Evolutionary conservation across 768 basidiomycete genomes (phyloP), one percentile per base, ranked within the genome.

Genomic region (Suillus subaureus): DNA sequence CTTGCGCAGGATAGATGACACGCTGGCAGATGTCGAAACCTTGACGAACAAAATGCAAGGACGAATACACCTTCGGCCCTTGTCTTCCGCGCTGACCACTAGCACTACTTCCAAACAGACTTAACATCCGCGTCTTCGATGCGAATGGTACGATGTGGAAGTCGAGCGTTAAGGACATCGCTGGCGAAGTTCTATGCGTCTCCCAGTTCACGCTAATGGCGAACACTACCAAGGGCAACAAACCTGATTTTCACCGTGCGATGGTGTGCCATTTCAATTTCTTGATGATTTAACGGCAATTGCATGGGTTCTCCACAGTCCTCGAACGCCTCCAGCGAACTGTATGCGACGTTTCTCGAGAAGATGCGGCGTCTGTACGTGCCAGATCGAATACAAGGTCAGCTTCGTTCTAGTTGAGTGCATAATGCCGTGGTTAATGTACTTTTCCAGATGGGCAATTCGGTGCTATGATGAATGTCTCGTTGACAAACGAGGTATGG

Each of bases 391-490:
- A 89, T 97, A 69, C 84, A 93, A 84, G 95, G 95, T 92, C 57
- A 40, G 81, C 69, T 26, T 65, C 26, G 26, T 26, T 21, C 11
- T 57, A 23, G 42, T 45, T 69, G 62, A 61, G 5, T 37, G n/a
- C 18, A 26, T 6, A 18, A 18, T 28, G 28, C 11, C n/a, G 61
- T 60, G 45, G 40, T 26, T 64, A 3, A 54, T 7, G 12, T 15
- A 31, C 13, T 35, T 31, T 43, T 62, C 62, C 67, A 96, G 96
- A 98, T 75, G 96, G 96, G n/a, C 83, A 81, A 69, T 97, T 98
- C 73, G 95, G 95, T 39, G 96, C 95, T 6, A 97, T 97, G 96
- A 98, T 98, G 96, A 85, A 89, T 64, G 93, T 98, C 61, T 86
- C 82, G 67, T 77, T 97, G 64, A 90, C 85, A 26, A 98, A 98